Conservation (phyloP, 306 rosid genomes). For the Abrus precatorius region DNA sequence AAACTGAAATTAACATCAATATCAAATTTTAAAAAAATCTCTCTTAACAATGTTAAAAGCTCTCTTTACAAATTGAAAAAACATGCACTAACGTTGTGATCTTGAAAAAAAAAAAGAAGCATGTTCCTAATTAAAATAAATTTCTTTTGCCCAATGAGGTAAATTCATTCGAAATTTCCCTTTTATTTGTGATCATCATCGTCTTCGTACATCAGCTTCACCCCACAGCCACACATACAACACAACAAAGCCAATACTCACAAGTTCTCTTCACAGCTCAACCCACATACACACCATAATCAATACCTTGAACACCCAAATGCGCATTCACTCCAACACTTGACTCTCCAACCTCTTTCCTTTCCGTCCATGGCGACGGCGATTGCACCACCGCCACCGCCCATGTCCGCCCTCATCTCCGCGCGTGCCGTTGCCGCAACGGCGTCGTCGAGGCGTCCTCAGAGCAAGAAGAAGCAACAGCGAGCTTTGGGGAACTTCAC, state of each 20-base stretch:
- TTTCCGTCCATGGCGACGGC: conserved; percentile 56
- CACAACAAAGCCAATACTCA: background rate
- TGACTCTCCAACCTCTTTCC: background rate
- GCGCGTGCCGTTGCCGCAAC: conserved; percentile 35
- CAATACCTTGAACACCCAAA: background rate
- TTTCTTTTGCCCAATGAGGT: too few relatives aligned
- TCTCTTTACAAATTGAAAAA: too few relatives aligned
- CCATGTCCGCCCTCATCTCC: conserved; percentile 44
- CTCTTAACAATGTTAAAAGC: too few relatives aligned
- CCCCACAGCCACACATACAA: conserved; percentile 34
- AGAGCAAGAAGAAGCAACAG: conserved; percentile 27
- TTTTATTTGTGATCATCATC: background rate
- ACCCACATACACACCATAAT: background rate
- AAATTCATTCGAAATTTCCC: background rate
- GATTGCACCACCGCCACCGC: conserved; percentile 46
- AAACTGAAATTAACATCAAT: too few relatives aligned
- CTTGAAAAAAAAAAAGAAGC: too few relatives aligned
- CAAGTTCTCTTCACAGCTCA: conserved; percentile 8
- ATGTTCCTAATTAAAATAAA: too few relatives aligned
- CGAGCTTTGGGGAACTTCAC: conserved; percentile 70
- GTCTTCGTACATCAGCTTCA: background rate
- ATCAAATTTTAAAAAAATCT: too few relatives aligned
- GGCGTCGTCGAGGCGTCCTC: conserved; percentile 40
- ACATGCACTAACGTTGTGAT: too few relatives aligned
- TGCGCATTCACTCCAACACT: background rate